These are phyloP conservation scores for Mycocentrospora acerina DNA, from an alignment of 2,329 filamentous ascomycete species.

Conservation along the genomic window DNA sequence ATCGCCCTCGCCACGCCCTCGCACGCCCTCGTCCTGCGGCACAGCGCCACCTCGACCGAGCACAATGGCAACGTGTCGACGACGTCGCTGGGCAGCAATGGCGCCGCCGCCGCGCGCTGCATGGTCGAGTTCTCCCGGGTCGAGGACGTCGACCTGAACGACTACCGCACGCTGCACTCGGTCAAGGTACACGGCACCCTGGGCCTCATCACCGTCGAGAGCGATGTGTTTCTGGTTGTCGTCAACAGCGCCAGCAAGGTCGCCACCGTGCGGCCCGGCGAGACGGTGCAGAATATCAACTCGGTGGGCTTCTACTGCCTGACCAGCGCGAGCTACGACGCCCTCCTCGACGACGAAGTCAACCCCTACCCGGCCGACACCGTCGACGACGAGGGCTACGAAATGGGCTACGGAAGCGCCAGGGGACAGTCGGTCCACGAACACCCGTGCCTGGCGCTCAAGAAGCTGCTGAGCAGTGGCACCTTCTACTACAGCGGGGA, in stretches of 20 bases:
- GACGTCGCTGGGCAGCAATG: constrained; percentile 49
- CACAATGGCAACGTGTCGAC: constrained; percentile 55
- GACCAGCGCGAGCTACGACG: constrained; percentile 82
- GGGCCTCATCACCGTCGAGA: constrained; percentile 78
- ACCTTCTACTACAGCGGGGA: constrained; percentile 99
- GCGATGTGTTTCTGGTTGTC: constrained; percentile 88
- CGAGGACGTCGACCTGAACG: constrained; percentile 66
- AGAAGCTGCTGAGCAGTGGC: constrained; percentile 88
- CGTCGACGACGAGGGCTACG: constrained; percentile 56
- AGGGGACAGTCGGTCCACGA: constrained; percentile 72
- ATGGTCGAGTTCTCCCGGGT: constrained; percentile 82
- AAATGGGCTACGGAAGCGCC: constrained; percentile 54
- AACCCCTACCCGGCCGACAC: constrained; percentile 58
- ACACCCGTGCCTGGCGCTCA: constrained; percentile 86
- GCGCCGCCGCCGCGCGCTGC: constrained; percentile 58
- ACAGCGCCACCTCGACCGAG: constrained; percentile 68
- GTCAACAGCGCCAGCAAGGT: constrained; percentile 78
- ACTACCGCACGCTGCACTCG: constrained; percentile 74
- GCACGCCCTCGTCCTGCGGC: constrained; percentile 81
- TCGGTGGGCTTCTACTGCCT: constrained; percentile 90
- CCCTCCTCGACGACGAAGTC: constrained; percentile 62
- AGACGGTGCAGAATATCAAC: constrained; percentile 84
- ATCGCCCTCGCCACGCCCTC: constrained; percentile 80
- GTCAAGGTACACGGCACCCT: constrained; percentile 81
- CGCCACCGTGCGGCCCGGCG: constrained; percentile 79